Evolutionary conservation across 306 rosid genomes (phyloP), one percentile per base, ranked within the genome.

Genomic region (Vigna hirtella): DNA sequence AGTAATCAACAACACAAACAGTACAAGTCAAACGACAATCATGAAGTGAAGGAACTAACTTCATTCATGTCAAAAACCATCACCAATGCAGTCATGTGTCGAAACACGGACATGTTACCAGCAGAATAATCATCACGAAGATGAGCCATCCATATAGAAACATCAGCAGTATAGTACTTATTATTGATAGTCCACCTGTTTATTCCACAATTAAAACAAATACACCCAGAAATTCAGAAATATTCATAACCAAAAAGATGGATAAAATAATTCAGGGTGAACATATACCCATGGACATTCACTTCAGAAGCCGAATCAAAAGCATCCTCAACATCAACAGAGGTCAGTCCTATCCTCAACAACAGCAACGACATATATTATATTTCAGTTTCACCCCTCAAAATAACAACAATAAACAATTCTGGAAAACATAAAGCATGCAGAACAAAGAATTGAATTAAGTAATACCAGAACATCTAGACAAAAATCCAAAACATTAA

Each of bases 61-160:
- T 90, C 96, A 74, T 61, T 88, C 89, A 91, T 80, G 86, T 94
- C 91, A 74, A 88, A 92, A 77, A 92, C 94, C 96, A 94, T 85
- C 71, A 94, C 91, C 85, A 94, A 82, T 72, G 97, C 96, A 10
- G 82, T 86, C 87, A 89, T 82, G 66, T 36, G 89, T 58, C 74
- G 66, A 81, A 84, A 88, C 40, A 61, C 50, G 9, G 96, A 89
- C 13, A 92, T 72, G 66, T 83, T 70, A 12, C 72, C 74, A 24
- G 83, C 77, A 10, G 92, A 90, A 81, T 92, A 86, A 16, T 77
- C 89, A 30, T 92, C 91, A 20, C 67, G 77, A 74, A 92, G 89
- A 85, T 89, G 94, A 78, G 94, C 90, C 85, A 89, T 77, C 77
- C 93, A 85, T 59, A 92, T 83, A 40, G 93, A 86, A 81, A 92